A percentile compares a stretch with the other conserved stretches of the same genome.
These are phyloP conservation scores for Myrica gale DNA, from an alignment of 306 rosid genomes.

Conservation along the genomic window DNA sequence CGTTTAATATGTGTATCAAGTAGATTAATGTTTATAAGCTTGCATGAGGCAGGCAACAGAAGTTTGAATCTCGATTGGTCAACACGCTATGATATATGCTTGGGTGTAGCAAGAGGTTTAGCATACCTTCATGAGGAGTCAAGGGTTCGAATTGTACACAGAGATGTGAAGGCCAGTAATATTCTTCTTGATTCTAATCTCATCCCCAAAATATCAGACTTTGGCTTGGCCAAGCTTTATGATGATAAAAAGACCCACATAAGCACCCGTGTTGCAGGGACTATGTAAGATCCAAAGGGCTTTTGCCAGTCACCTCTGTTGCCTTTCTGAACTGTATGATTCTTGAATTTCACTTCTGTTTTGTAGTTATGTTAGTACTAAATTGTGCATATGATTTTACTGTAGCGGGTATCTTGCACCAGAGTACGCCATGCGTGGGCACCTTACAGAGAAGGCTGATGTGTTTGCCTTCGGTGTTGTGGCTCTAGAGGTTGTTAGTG, in stretches of 20 bases:
- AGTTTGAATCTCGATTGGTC: conserved; percentile 56
- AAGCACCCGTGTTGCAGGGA: conserved; percentile 77
- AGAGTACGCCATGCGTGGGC: conserved; percentile 86
- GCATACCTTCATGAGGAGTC: conserved; percentile 82
- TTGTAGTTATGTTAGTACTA: conserved; percentile 9
- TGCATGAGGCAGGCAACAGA: conserved; percentile 39
- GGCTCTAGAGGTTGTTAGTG: conserved; percentile 70
- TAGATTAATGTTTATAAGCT: not conserved
- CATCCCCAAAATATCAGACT: conserved; percentile 72
- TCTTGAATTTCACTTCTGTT: not conserved
- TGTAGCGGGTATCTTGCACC: conserved; percentile 88
- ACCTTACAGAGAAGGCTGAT: conserved; percentile 78
- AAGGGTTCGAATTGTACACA: conserved; percentile 64
- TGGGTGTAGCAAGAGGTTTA: conserved; percentile 76
- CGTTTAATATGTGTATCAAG: not conserved
- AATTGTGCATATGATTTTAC: conserved; percentile 7
- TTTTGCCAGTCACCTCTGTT: not conserved
- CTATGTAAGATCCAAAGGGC: conserved; percentile 50
- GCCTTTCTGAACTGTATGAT: conserved; percentile 1
- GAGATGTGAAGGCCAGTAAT: conserved; percentile 85
- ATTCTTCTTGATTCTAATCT: conserved; percentile 65
- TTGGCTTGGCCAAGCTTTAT: conserved; percentile 77
- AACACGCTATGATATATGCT: conserved; percentile 61
- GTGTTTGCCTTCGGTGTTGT: conserved; percentile 88
- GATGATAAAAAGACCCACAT: conserved; percentile 77